Conservation (phyloP, 495 filamentous ascomycete genomes). For the Lichenothelia convexa region DNA sequence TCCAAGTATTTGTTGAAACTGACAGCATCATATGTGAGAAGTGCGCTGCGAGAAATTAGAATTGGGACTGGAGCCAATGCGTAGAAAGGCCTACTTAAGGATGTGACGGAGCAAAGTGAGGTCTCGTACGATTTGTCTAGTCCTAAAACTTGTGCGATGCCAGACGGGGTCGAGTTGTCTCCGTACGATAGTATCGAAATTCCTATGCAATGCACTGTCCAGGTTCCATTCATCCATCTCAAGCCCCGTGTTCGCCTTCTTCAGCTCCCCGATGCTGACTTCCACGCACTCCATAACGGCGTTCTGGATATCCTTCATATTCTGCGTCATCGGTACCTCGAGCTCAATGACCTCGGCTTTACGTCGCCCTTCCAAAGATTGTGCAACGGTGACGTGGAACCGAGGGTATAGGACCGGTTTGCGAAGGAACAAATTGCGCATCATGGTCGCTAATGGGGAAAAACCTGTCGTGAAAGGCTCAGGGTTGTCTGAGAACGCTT, state of each 20-base stretch:
- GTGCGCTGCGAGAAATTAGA: conserved; percentile 22
- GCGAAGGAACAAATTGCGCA: conserved; percentile 80
- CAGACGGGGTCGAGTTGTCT: conserved; percentile 91
- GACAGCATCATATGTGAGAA: conserved; percentile 79
- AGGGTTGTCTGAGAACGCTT: conserved; percentile 89
- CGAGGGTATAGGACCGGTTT: conserved; percentile 84
- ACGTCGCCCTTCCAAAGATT: conserved; percentile 73
- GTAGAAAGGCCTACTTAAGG: conserved; percentile 36
- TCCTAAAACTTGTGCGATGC: conserved; percentile 91
- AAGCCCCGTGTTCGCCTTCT: conserved; percentile 70
- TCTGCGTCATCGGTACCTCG: conserved; percentile 89
- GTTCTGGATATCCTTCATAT: conserved; percentile 83
- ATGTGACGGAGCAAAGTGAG: conserved; percentile 71
- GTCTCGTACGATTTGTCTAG: conserved; percentile 81
- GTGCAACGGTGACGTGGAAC: conserved; percentile 80
- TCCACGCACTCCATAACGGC: conserved; percentile 95
- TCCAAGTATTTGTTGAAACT: conserved; percentile 87
- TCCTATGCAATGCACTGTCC: conserved; percentile 82
- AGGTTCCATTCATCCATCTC: conserved; percentile 98
- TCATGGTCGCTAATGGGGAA: conserved; percentile 72
- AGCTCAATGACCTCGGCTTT: conserved; percentile 95
- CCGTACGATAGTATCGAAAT: conserved; percentile 74
- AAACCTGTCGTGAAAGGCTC: conserved; percentile 86
- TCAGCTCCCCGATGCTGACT: conserved; percentile 76
- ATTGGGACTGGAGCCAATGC: conserved; percentile 9